Conservation (phyloP, 306 rosid species). For the Malus asiatica region DNA sequence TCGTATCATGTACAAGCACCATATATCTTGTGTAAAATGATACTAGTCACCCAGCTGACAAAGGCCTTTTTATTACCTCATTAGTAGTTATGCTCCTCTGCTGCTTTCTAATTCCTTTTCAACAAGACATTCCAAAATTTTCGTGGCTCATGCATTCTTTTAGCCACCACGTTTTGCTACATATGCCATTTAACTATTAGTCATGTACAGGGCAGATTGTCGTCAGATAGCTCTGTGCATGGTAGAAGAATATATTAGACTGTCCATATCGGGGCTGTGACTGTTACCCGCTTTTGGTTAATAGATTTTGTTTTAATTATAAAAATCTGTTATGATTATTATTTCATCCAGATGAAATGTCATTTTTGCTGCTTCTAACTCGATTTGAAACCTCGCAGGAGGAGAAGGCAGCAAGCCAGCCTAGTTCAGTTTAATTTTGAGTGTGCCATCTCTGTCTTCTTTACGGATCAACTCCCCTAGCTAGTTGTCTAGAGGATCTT, state of each 20-base stretch:
- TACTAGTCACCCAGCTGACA: not conserved
- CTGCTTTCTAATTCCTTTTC: not conserved
- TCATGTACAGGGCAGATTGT: not conserved
- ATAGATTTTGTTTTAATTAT: not conserved
- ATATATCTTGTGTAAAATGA: not conserved
- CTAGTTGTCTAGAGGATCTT: slow-evolving; percentile 14
- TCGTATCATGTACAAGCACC: not conserved
- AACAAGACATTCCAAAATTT: not conserved
- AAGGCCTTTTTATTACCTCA: not conserved
- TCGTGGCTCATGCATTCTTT: not conserved
- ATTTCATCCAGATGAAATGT: not conserved
- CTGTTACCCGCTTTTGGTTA: not conserved
- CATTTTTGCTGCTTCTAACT: slow-evolving; percentile 13
- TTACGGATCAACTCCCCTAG: slow-evolving; percentile 7
- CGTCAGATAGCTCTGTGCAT: not conserved
- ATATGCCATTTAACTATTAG: not conserved
- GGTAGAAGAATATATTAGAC: not conserved
- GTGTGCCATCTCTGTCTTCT: slow-evolving; percentile 4
- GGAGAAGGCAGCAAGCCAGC: slow-evolving; percentile 40
- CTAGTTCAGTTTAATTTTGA: slow-evolving; percentile 27
- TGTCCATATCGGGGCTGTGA: not conserved
- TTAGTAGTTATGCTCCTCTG: not conserved
- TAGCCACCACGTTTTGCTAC: not conserved
- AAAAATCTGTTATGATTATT: not conserved
- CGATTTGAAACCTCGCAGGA: slow-evolving; percentile 44